Conservation (phyloP, 2,329 filamentous ascomycete genomes). For the Venturia asperata region DNA sequence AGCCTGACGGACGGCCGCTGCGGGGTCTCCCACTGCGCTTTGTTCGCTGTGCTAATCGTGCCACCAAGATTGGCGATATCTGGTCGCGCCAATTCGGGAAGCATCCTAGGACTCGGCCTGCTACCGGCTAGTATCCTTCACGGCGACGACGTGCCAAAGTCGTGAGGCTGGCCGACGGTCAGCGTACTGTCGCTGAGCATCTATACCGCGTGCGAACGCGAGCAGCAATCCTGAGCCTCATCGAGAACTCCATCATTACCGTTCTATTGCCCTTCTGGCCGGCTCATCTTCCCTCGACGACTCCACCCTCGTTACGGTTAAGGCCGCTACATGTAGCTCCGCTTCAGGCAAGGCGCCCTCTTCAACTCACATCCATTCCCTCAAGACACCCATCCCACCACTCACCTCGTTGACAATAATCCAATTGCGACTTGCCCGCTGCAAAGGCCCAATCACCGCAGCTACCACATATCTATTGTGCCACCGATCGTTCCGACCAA, state of each 20-base stretch:
- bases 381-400: background rate
- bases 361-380: background rate
- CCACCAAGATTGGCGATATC: background rate
- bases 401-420: conserved; percentile 1
- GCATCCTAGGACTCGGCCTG: conserved; percentile 8
- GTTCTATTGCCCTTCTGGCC: background rate
- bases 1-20: background rate
- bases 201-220: background rate
- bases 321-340: background rate
- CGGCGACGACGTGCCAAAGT: background rate
- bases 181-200: background rate
- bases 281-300: background rate
- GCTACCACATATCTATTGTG: background rate
- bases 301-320: background rate
- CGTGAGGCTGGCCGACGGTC: background rate
- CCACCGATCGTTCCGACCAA: background rate
- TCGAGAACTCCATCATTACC: background rate
- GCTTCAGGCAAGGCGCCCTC: background rate
- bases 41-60: conserved; percentile 4
- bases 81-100: conserved; percentile 10
- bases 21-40: conserved; percentile 1
- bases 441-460: background rate
- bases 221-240: conserved; percentile 10
- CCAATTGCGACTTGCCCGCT: background rate
- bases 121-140: conserved; percentile 4